Conservation (phyloP, 345 rosid species). For the Litchi chinensis region DNA sequence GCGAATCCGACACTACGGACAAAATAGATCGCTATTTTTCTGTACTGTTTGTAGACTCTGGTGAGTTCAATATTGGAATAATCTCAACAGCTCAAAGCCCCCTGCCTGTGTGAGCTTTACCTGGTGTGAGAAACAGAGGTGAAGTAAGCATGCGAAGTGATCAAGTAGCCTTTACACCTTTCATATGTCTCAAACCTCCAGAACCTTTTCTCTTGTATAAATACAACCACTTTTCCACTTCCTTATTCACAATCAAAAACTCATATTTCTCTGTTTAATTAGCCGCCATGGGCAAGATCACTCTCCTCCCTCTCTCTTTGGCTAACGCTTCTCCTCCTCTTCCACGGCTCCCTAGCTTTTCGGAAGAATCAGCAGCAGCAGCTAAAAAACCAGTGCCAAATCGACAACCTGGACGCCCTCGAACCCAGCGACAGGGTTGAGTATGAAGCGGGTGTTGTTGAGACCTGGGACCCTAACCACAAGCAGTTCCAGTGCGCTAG, state of each 20-base stretch:
- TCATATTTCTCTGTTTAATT: neutral
- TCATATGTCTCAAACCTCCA: constrained; percentile 21
- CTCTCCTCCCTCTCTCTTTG: constrained; percentile 37
- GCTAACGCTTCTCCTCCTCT: constrained; percentile 42
- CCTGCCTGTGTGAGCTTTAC: constrained; percentile 17
- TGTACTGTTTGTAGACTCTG: neutral
- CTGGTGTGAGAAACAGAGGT: constrained; percentile 25
- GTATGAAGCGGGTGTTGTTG: constrained; percentile 56
- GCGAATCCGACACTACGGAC: too few species aligned
- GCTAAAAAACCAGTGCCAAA: constrained; percentile 47
- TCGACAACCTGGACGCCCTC: constrained; percentile 49
- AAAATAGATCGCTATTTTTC: neutral
- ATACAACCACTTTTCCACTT: constrained; percentile 9
- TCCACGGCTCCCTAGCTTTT: constrained; percentile 43
- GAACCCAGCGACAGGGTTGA: constrained; percentile 50
- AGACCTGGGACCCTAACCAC: constrained; percentile 56
- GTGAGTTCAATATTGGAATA: neutral
- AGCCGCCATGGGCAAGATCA: constrained; percentile 24
- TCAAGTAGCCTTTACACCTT: constrained; percentile 24
- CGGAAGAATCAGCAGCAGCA: constrained; percentile 16
- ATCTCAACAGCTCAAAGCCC: constrained; percentile 15
- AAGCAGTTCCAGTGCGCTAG: constrained; percentile 68
- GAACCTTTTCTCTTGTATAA: constrained; percentile 23
- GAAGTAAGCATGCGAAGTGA: constrained; percentile 48
- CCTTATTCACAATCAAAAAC: constrained; percentile 13